Evolutionary conservation across 140 eudicot genomes (phyloP).

Genomic region (Anethum foeniculum): DNA sequence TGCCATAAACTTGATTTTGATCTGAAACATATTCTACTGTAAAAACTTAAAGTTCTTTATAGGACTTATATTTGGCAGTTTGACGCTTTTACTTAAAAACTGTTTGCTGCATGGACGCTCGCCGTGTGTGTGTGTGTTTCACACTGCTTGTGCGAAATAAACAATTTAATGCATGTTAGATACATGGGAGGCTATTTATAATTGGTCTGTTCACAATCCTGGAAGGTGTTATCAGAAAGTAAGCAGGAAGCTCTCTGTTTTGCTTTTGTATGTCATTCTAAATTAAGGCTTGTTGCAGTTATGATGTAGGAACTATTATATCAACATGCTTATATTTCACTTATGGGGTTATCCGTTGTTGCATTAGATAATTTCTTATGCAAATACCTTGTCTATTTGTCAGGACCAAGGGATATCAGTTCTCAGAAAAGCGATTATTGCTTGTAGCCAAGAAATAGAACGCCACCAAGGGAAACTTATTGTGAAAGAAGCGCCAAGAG

Average conservation of each 20-base stretch:
- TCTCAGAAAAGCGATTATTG: conserved; percentile 68
- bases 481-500: conserved; percentile 84
- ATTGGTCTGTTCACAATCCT: neutral
- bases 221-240: neutral
- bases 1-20: neutral
- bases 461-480: conserved; percentile 77
- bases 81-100: neutral
- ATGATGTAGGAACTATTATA: neutral
- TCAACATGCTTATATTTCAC: neutral
- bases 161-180: neutral
- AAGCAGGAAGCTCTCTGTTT: neutral
- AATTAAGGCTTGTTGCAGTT: neutral
- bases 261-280: neutral
- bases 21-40: too few species aligned
- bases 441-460: conserved; percentile 62
- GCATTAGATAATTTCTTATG: conserved; percentile 8
- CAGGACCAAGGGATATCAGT: conserved; percentile 85
- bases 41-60: too few species aligned
- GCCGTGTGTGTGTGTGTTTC: neutral
- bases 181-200: neutral
- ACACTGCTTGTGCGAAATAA: neutral
- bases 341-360: neutral
- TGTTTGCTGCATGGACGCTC: neutral
- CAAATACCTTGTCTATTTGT: conserved; percentile 7
- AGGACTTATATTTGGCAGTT: neutral